Evolutionary conservation across 805 yeast species (phyloP).

Genomic region (Starmerella riodocensis): DNA sequence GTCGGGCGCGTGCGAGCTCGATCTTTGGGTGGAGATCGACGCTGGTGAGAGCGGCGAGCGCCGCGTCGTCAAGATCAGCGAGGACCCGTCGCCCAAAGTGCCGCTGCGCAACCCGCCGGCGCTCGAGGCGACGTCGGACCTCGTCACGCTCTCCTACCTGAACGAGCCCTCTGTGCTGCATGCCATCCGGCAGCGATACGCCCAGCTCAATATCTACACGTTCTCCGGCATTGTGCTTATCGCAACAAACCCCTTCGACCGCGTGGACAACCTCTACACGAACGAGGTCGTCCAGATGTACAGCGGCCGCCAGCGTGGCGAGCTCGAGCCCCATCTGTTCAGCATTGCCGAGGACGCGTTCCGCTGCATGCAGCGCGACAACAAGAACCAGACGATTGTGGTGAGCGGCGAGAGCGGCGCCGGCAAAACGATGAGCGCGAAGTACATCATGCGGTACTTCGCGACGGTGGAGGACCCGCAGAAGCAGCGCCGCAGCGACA

Average conservation of each 20-base stretch:
- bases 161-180: constrained; percentile 95
- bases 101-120: constrained; percentile 76
- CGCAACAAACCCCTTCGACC: constrained; percentile 91
- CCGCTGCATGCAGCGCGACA: constrained; percentile 79
- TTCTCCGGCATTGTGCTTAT: constrained; percentile 93
- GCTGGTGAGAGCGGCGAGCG: constrained; percentile 6
- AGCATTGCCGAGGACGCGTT: constrained; percentile 98
- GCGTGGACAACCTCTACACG: constrained; percentile 79
- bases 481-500: constrained; percentile 22
- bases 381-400: constrained; percentile 83
- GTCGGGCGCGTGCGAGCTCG: constrained; percentile 31
- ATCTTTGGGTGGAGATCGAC: constrained; percentile 42
- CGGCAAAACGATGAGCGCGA: constrained; percentile 94
- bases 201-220: constrained; percentile 83
- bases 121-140: constrained; percentile 85
- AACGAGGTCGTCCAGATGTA: constrained; percentile 90
- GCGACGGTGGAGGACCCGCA: constrained; percentile 69
- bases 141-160: constrained; percentile 79
- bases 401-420: constrained; percentile 98
- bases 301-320: constrained; percentile 86
- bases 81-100: constrained; percentile 47
- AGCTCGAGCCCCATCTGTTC: constrained; percentile 89
- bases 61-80: constrained; percentile 27
- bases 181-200: constrained; percentile 79
- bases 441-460: constrained; percentile 92